Evolutionary conservation across 176 grass and related monocot genomes (phyloP).

Genomic region (Olyra latifolia): DNA sequence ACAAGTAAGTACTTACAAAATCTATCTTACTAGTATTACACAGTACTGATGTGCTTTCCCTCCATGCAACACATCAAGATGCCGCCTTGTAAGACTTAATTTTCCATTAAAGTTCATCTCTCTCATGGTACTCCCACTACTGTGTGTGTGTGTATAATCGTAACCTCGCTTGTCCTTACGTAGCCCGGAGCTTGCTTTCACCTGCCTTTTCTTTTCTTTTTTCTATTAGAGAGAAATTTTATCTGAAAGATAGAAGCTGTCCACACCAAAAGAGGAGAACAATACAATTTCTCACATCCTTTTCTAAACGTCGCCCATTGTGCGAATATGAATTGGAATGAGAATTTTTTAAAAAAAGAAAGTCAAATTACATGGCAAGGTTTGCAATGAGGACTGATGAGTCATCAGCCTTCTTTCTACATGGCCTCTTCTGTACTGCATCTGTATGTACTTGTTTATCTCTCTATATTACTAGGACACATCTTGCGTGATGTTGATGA

Average conservation of each 20-base stretch:
- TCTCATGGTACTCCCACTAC: background rate
- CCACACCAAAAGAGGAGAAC: conserved; percentile 7
- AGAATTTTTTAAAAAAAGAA: no score
- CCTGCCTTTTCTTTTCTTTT: background rate
- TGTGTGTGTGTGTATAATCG: background rate
- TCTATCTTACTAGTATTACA: no score
- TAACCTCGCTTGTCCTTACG: conserved; percentile 24
- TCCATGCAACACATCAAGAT: background rate
- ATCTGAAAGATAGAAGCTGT: conserved; percentile 9
- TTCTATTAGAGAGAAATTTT: background rate
- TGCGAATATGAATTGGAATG: background rate
- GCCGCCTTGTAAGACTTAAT: background rate
- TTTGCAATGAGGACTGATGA: background rate
- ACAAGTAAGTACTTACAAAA: no score
- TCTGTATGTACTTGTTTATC: no score
- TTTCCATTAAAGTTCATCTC: background rate
- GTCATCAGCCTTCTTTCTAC: background rate
- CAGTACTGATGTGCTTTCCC: conserved; percentile 29
- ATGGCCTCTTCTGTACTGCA: no score
- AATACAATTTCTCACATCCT: background rate
- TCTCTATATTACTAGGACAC: no score
- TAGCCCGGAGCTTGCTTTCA: background rate
- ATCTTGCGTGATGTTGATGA: no score
- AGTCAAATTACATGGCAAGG: conserved; percentile 17
- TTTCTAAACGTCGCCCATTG: conserved; percentile 17